Evolutionary conservation across 768 basidiomycete genomes (phyloP), one percentile per base, ranked within the genome.

Genomic region (Russula earlei): DNA sequence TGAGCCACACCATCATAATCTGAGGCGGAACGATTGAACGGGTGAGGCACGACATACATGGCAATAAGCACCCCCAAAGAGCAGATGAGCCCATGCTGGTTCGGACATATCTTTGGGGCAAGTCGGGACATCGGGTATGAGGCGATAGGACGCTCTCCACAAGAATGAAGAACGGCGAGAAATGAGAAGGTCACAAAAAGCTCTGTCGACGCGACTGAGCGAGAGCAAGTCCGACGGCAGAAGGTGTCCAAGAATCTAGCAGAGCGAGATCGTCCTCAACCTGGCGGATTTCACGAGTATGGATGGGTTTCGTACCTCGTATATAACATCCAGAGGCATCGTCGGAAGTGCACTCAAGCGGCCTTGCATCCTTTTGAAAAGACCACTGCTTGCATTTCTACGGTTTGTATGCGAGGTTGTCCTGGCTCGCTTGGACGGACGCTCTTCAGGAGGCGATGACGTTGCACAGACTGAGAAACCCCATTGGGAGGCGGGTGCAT

Each of bases 191-290:
- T 38, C 34, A 24, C 71, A 68, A 25, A 71, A 63, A 4, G 45
- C 52, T 43, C 64, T 68, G 42, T 52, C 67, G 2, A 66, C 67
- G 25, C 69, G 66, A n/a, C 64, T 54, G 5, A 72, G 65, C 20
- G 54, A 33, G 34, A 72, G 54, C 17, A 73, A 59, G 56, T 71
- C 72, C 15, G 58, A 34, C 14, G 71, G 71, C 8, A 45, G 53
- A n/a, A 72, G 63, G 29, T 65, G 62, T 6, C 49, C 45, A 29
- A 66, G 65, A 19, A 72, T 68, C 71, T 69, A 29, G 6, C n/a
- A 14, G 49, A 45, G 25, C 10, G 49, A 34, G 12, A 2, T 15
- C 46, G 11, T 27, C 40, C 20, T 19, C 41, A 46, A 31, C 1
- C 17, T 38, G 33, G 34, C 11, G 17, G 31, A 17, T n/a, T 25